Percentiles rank a stretch among this genome's conserved stretches.
phyloP scores from a whole-genome alignment of 257 asterid species.

The Parsonsia alboflavescens region DNA sequence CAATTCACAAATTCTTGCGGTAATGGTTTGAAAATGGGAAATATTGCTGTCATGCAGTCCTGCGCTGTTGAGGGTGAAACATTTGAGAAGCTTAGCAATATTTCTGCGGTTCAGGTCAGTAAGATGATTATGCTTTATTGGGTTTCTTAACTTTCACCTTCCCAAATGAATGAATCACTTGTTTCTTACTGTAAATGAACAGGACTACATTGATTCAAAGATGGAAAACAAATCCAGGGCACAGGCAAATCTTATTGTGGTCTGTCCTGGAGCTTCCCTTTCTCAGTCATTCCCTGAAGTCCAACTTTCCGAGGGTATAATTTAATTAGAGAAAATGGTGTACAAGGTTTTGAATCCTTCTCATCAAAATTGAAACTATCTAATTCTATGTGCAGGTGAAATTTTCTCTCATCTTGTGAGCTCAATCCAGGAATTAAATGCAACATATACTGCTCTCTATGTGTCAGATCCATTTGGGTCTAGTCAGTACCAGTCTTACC shows the following conservation, averaged over 20 bases:
- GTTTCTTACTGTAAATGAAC: constrained; percentile 14
- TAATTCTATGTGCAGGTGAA: constrained; percentile 51
- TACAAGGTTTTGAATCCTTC: constrained; percentile 11
- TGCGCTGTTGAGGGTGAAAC: constrained; percentile 67
- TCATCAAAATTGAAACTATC: constrained; percentile 10
- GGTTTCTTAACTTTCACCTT: not conserved
- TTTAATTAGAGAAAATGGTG: not conserved
- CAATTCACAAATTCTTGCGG: constrained; percentile 68
- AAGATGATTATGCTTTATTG: constrained; percentile 9
- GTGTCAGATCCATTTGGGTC: constrained; percentile 75
- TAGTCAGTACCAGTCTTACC: constrained; percentile 34
- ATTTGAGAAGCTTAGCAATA: constrained; percentile 51
- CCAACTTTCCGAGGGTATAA: constrained; percentile 57
- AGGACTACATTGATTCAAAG: constrained; percentile 73
- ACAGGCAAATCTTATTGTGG: constrained; percentile 55
- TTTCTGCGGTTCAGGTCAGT: constrained; percentile 64
- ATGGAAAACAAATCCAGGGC: constrained; percentile 42
- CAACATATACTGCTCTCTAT: constrained; percentile 62
- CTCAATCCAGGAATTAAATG: constrained; percentile 60
- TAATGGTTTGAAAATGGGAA: constrained; percentile 38
- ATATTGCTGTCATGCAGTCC: constrained; percentile 58
- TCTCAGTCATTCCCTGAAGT: constrained; percentile 36
- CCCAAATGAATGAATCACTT: not conserved
- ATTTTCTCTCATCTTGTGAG: constrained; percentile 61
- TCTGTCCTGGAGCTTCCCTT: constrained; percentile 54